These are phyloP conservation scores for Conticribra guillardii DNA, from an alignment of 108 stramenopile genomes.

Conservation along the genomic window DNA sequence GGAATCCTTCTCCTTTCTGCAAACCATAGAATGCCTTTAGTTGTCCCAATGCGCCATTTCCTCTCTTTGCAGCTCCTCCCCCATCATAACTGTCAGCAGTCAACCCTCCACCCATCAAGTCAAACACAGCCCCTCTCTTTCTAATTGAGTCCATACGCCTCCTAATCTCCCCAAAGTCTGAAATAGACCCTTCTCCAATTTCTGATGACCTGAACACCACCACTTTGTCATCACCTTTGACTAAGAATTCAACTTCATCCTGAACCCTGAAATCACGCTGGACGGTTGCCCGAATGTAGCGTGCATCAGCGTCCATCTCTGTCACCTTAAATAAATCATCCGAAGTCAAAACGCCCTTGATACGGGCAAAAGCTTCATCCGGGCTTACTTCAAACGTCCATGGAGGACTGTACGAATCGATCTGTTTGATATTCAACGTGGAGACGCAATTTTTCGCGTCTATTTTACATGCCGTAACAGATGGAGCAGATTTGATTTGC, in stretches of 20 bases:
- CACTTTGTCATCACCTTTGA: slow-evolving; percentile 70
- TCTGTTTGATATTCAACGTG: slow-evolving; percentile 62
- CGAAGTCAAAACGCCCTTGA: slow-evolving; percentile 74
- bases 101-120: slow-evolving; percentile 75
- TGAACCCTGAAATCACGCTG: slow-evolving; percentile 40
- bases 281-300: slow-evolving; percentile 62
- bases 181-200: slow-evolving; percentile 45
- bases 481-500: too few relatives aligned
- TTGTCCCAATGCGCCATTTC: slow-evolving; percentile 71
- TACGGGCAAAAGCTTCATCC: slow-evolving; percentile 72
- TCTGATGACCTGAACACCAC: slow-evolving; percentile 65
- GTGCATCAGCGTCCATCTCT: slow-evolving; percentile 55
- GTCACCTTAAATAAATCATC: slow-evolving; percentile 50
- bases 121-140: slow-evolving; percentile 68
- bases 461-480: slow-evolving; percentile 21
- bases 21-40: slow-evolving; percentile 89
- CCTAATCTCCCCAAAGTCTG: slow-evolving; percentile 72
- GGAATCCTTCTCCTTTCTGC: slow-evolving; percentile 78
- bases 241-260: slow-evolving; percentile 74
- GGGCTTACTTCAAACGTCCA: slow-evolving; percentile 78
- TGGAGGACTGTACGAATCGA: slow-evolving; percentile 73
- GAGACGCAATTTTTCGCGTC: slow-evolving; percentile 67
- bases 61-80: slow-evolving; percentile 35
- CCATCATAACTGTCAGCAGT: slow-evolving; percentile 56
- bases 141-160: slow-evolving; percentile 72